Evolutionary conservation across 169 alveolate genomes (phyloP).

Genomic region (Plasmodium billcollinsi): DNA sequence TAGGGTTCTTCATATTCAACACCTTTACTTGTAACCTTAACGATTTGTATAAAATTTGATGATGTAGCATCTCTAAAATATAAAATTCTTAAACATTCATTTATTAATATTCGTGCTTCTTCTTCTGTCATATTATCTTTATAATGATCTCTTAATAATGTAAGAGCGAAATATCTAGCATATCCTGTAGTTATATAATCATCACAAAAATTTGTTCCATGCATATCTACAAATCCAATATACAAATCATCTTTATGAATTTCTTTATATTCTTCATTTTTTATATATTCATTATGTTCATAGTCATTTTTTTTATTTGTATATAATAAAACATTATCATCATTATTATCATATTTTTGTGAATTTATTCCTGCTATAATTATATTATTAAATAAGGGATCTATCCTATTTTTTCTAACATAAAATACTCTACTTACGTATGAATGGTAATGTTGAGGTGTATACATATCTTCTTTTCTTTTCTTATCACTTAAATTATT

Average conservation of each 20-base stretch:
- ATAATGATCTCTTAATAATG: conserved; percentile 78
- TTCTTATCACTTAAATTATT: conserved; percentile 45
- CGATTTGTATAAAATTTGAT: conserved; percentile 63
- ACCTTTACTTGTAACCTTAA: conserved; percentile 70
- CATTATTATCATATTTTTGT: conserved; percentile 78
- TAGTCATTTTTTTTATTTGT: conserved; percentile 12
- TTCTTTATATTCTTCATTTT: conserved; percentile 47
- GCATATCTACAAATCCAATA: conserved; percentile 79
- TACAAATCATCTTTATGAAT: conserved; percentile 71
- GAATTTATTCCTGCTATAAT: conserved; percentile 80
- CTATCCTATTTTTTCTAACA: conserved; percentile 76
- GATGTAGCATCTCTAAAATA: conserved; percentile 57
- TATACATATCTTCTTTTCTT: conserved; percentile 42
- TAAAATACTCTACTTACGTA: conserved; percentile 73
- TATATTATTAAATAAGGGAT: conserved; percentile 77
- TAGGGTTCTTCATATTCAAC: conserved; percentile 75
- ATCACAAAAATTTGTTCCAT: conserved; percentile 79
- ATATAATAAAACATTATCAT: conserved; percentile 37
- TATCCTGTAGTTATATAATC: conserved; percentile 81
- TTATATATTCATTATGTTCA: conserved; percentile 19
- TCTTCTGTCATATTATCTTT: conserved; percentile 80
- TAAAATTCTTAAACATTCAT: conserved; percentile 79
- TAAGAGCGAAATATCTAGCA: conserved; percentile 79
- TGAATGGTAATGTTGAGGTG: conserved; percentile 40
- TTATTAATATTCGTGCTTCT: conserved; percentile 78